Evolutionary conservation across 805 yeast species (phyloP).

Genomic region (Candida awuae): DNA sequence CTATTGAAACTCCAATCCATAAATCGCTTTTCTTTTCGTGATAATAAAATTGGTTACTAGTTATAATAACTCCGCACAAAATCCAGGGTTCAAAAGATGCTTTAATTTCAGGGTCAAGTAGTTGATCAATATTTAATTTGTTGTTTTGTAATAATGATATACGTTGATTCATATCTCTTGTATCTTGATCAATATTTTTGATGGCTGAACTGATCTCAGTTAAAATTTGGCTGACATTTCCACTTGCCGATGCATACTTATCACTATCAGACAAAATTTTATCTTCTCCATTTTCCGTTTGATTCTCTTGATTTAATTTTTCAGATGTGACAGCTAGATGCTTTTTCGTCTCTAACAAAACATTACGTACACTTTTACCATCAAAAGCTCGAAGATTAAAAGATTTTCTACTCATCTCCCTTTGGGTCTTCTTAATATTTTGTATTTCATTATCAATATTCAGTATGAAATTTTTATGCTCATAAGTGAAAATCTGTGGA

Average conservation of each 20-base stretch:
- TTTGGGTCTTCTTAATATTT: constrained; percentile 1
- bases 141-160: constrained; percentile 16
- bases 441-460: constrained; percentile 14
- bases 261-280: constrained; percentile 7
- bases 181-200: constrained; percentile 11
- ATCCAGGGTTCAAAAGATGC: constrained; percentile 30
- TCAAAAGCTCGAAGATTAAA: constrained; percentile 24
- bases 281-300: constrained; percentile 9
- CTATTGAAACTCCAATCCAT: constrained; percentile 29
- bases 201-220: constrained; percentile 1
- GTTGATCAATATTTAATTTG: constrained; percentile 20
- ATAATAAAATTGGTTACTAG: constrained; percentile 27
- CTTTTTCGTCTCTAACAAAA: constrained; percentile 21
- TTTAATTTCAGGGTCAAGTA: constrained; percentile 19
- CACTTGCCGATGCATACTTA: constrained; percentile 11
- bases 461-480: constrained; percentile 19
- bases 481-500: constrained; percentile 33
- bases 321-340: constrained; percentile 14
- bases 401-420: constrained; percentile 8
- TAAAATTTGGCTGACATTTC: constrained; percentile 4
- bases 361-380: constrained; percentile 26
- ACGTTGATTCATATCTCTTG: constrained; percentile 13
- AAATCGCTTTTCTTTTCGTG: constrained; percentile 13
- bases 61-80: constrained; percentile 31
- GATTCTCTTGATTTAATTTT: not conserved